Evolutionary conservation across 2,329 filamentous ascomycete genomes (phyloP).

Genomic region (Pseudocercospora pini-densiflorae): DNA sequence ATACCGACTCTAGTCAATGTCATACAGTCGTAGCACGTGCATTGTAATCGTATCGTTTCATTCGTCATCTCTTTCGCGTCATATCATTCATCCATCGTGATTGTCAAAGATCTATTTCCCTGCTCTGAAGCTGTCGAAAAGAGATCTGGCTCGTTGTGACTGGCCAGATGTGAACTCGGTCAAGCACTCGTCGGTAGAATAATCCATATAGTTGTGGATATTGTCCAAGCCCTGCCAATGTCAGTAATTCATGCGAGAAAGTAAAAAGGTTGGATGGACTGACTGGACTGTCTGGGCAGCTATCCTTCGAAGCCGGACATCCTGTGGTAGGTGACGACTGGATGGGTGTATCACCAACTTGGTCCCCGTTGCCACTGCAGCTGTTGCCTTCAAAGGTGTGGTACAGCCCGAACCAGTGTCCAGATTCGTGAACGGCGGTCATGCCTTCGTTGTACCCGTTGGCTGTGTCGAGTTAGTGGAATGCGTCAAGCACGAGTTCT

Average conservation of each 20-base stretch:
- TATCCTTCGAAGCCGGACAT: conserved; percentile 54
- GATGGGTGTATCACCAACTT: conserved; percentile 45
- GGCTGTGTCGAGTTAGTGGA: background rate
- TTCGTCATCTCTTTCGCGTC: background rate
- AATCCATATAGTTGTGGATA: conserved; percentile 60
- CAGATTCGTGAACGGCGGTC: conserved; percentile 47
- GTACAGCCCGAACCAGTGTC: conserved; percentile 48
- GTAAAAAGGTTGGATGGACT: conserved; percentile 32
- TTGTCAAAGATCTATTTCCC: conserved; percentile 11
- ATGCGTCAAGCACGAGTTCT: conserved; percentile 41
- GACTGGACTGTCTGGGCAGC: conserved; percentile 45
- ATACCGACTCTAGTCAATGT: background rate
- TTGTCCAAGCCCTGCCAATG: conserved; percentile 43
- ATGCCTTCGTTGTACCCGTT: conserved; percentile 20
- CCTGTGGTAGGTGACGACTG: conserved; percentile 50
- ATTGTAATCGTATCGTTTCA: background rate
- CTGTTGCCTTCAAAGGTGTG: conserved; percentile 48
- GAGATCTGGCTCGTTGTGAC: conserved; percentile 14
- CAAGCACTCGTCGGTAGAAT: conserved; percentile 27
- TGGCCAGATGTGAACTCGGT: conserved; percentile 26
- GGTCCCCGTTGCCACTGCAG: conserved; percentile 45
- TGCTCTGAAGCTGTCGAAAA: conserved; percentile 25
- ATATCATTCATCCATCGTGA: background rate
- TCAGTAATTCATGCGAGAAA: background rate
- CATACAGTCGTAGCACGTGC: background rate